A percentile compares a stretch with the other conserved stretches of the same genome.
These are phyloP conservation scores for Gillenia trifoliata DNA, from an alignment of 306 rosid species.

Conservation along the genomic window DNA sequence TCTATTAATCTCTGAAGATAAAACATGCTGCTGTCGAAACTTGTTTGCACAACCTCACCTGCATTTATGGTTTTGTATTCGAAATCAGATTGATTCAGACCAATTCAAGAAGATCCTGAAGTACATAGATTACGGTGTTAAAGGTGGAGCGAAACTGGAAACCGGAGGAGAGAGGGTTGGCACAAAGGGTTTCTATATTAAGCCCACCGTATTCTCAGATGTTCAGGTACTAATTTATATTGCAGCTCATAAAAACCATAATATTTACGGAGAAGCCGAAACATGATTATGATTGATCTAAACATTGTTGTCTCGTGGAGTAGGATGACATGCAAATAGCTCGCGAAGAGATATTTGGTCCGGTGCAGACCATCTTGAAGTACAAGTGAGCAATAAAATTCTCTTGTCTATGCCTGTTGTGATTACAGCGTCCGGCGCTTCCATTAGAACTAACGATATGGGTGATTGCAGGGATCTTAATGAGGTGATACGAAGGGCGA, in stretches of 20 bases:
- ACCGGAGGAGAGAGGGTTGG: conserved; percentile 81
- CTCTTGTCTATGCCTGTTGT: not conserved
- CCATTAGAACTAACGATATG: conserved; percentile 4
- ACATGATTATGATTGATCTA: not conserved
- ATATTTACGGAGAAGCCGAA: conserved; percentile 1
- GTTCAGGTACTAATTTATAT: conserved; percentile 48
- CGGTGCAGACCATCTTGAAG: conserved; percentile 82
- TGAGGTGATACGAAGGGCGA: conserved; percentile 76
- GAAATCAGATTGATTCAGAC: conserved; percentile 58
- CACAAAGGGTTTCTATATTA: conserved; percentile 64
- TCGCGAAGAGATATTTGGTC: conserved; percentile 87
- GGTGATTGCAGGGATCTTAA: conserved; percentile 48
- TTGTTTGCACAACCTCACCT: not conserved
- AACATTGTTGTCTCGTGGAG: conserved; percentile 10
- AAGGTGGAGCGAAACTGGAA: conserved; percentile 79
- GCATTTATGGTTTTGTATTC: not conserved
- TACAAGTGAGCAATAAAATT: conserved; percentile 51
- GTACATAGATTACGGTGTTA: conserved; percentile 63
- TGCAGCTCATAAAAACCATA: not conserved
- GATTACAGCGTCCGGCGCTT: not conserved
- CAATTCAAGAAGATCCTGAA: conserved; percentile 76
- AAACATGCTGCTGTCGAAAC: not conserved
- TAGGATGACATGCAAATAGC: conserved; percentile 90
- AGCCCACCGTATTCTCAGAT: conserved; percentile 89
- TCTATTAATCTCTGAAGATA: not conserved